Evolutionary conservation across 2,329 filamentous ascomycete species (phyloP), one percentile per base, ranked within the genome.

Genomic region (Dichotomopilus funicola): DNA sequence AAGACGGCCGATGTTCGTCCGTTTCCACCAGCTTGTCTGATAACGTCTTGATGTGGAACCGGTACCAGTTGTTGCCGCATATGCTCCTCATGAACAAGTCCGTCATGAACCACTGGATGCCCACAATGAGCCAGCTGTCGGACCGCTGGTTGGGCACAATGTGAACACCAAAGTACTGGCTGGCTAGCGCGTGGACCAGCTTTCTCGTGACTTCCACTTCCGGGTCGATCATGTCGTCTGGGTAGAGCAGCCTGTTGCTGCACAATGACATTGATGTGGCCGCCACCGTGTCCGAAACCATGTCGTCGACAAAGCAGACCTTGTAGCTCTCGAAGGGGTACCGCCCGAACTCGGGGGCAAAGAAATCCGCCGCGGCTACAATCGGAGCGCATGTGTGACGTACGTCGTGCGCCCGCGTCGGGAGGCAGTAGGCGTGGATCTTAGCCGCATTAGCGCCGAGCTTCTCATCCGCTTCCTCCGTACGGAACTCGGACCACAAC

Each of bases 321-420:
- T 95, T 95, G 76, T 95, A 97, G 66, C 88, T 91, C 34, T 88
- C 82, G 68, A 94, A 97, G 0, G 94, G 91, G 68, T 95, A 99
- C 27, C 88, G 86, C 33, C 91, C 90, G 68, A 92, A 97, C 4
- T 85, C 88, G 60, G 92, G 82, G 4, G 89, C 89, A 66, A 97
- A 91, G 69, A 88, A 89, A 68, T 99, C 94, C n/a, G 96, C 85
- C 1, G 91, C 90, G 67, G 82, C 84, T 19, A 91, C 88, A 62
- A 96, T 80, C 9, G 92, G 88, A 63, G 88, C 85, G 63, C 91
- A 94, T 5, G 91, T 94, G 66, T 95, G 92, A 59, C 86, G 83
- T 27, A 96, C 83, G 71, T 96, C 90, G 34, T 91, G 85, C 19
- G 81, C 81, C 54, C 91, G 83, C 3, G 88, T 84, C 0, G 94